Evolutionary conservation across 2,329 filamentous ascomycete genomes (phyloP).

Genomic region (Ascochyta viciae-villosae): DNA sequence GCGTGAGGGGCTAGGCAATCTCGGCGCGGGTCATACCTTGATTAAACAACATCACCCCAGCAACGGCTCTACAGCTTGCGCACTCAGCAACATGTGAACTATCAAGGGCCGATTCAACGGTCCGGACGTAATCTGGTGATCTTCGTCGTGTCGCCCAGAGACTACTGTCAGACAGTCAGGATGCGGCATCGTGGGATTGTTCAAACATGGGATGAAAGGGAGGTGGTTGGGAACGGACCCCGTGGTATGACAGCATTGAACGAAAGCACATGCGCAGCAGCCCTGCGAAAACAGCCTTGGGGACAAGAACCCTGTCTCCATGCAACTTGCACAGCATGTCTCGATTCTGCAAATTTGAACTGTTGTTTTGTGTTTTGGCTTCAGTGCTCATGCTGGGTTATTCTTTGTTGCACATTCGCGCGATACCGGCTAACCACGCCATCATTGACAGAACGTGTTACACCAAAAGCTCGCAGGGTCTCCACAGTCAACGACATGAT

Average conservation of each 20-base stretch:
- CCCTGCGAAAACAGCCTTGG: background rate
- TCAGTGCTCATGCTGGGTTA: background rate
- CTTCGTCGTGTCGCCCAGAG: background rate
- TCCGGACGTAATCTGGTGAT: background rate
- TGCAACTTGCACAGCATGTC: background rate
- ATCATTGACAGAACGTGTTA: background rate
- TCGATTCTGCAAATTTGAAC: background rate
- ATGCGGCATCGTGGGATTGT: background rate
- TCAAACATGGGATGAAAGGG: background rate
- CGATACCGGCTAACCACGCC: background rate
- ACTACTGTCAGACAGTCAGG: background rate
- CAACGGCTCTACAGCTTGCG: slow-evolving; percentile 13
- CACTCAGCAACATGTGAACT: slow-evolving; percentile 4
- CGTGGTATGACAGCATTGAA: slow-evolving; percentile 4
- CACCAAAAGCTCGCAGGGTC: background rate
- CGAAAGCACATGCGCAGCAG: slow-evolving; percentile 5
- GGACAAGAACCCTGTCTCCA: background rate
- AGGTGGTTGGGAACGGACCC: slow-evolving; percentile 10
- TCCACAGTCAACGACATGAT: no score
- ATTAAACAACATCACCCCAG: slow-evolving; percentile 21
- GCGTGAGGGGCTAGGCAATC: slow-evolving; percentile 12
- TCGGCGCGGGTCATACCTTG: slow-evolving; percentile 21
- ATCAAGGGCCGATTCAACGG: background rate
- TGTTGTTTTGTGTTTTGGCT: background rate
- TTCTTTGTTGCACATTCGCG: background rate